Percentiles rank a stretch among this genome's conserved stretches.
phyloP scores from a whole-genome alignment of 208 protist genomes.

The Leishmania braziliensis region DNA sequence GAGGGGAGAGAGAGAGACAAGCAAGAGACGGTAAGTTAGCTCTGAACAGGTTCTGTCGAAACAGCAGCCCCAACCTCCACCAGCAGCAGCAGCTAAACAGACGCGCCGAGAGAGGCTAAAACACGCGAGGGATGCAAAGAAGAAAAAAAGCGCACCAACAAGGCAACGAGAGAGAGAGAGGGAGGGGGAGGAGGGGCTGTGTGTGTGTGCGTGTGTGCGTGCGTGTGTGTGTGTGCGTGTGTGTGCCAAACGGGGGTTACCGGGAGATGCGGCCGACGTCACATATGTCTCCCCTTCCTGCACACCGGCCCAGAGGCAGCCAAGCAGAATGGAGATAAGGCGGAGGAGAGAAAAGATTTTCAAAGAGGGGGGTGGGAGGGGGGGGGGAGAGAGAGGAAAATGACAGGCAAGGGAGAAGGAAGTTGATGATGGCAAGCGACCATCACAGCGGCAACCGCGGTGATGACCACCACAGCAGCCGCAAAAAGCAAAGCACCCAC shows the following conservation, averaged over 20 bases:
- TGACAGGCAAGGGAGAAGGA: background rate
- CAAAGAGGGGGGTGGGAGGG: background rate
- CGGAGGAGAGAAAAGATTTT: background rate
- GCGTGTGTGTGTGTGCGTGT: background rate
- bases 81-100: background rate
- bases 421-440: background rate
- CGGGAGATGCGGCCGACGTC: background rate
- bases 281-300: background rate
- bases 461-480: background rate
- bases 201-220: background rate
- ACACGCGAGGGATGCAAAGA: background rate
- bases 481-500: background rate
- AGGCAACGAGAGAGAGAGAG: background rate
- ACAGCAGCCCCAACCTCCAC: background rate
- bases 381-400: background rate
- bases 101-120: constrained; percentile 12
- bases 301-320: too few species aligned
- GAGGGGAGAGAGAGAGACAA: constrained; percentile 13
- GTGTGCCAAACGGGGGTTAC: background rate
- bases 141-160: background rate
- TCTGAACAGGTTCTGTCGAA: background rate
- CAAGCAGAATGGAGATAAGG: background rate
- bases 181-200: background rate
- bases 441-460: background rate
- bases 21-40: background rate